Percentiles rank a stretch among this genome's conserved stretches.
Evolutionary conservation across 306 rosid genomes (phyloP).

Genomic region (Glycine tomentella): DNA sequence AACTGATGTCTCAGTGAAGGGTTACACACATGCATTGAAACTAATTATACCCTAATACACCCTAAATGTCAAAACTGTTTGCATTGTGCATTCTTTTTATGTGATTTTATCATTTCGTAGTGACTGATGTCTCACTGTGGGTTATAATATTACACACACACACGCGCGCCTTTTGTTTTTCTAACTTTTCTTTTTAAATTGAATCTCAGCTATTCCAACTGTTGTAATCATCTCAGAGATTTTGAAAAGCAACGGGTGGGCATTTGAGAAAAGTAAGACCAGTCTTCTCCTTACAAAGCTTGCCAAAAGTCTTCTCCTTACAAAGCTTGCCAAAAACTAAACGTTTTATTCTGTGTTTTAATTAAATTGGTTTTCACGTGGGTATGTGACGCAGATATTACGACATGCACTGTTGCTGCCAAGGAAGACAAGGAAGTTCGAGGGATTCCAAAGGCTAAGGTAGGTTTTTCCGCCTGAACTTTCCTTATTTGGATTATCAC

Average conservation of each 20-base stretch:
- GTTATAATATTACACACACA: too few species aligned
- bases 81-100: too few species aligned
- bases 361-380: slow-evolving; percentile 27
- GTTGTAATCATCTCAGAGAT: slow-evolving; percentile 64
- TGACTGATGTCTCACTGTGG: too few species aligned
- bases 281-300: slow-evolving; percentile 24
- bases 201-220: slow-evolving; percentile 73
- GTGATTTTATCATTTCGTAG: too few species aligned
- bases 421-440: slow-evolving; percentile 54
- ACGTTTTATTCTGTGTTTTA: not conserved
- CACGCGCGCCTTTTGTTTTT: not conserved
- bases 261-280: slow-evolving; percentile 68
- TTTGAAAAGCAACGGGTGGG: slow-evolving; percentile 67
- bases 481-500: slow-evolving; percentile 5
- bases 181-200: slow-evolving; percentile 21
- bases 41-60: too few species aligned
- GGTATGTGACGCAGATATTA: slow-evolving; percentile 43
- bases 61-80: too few species aligned
- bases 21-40: too few species aligned
- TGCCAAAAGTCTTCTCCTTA: too few species aligned
- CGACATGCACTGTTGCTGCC: slow-evolving; percentile 53
- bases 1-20: not conserved
- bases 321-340: not conserved
- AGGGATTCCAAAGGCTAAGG: slow-evolving; percentile 69
- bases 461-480: slow-evolving; percentile 10